Base-by-base conservation (phyloP, 1,139 yeast species). In the Debaryomyces psychrophilus region DNA sequence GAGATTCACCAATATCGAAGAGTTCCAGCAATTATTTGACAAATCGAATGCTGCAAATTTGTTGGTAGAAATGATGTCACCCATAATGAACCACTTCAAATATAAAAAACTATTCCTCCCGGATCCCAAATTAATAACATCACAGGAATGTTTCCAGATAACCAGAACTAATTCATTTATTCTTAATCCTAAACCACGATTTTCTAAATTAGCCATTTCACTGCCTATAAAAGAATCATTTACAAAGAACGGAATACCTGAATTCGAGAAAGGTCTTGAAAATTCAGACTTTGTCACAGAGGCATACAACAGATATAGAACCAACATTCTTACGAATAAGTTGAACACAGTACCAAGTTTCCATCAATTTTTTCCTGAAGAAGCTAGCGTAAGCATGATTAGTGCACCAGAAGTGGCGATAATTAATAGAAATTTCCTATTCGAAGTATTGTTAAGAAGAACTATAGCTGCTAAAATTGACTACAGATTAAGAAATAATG, bases 401-500 rank as follows among this genome's bases (percentile, higher is more conserved):
- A 43, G 55, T 6, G 52, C 56, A 8, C 45, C 48, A 7, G 76
- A 72, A 37, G 56, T 66, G 20, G 64, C 65, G 18, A 56, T 55
- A 17, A 57, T 73, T 46, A 68, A 73, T 47, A 62, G 60, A 40
- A 65, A 64, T 43, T 45, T 75, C 1, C 56, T 71, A 14, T 60
- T 73, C 37, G 79, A 75, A 44, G 54, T 72, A 1, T 60, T 75
- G 36, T 47, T 75, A 14, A 61, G 79, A 45, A 57, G 77, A 48
- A 75, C 78, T 1, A 55, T 74, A 51, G 74, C 77, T 35, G 79
- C 77, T 2, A 75, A 75, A 56, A 62, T 75, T 14, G 71, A 60
- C 2, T 75, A 65, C 51, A 54, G 80, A 37, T 58, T 72, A 43
- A 55, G 53, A 27, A 63, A 64, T 35, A 53, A 54, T 41, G 59